These are phyloP conservation scores for Rhodotorula sp. DNA, from an alignment of 1,284 basidiomycete genomes.

Conservation along the genomic window DNA sequence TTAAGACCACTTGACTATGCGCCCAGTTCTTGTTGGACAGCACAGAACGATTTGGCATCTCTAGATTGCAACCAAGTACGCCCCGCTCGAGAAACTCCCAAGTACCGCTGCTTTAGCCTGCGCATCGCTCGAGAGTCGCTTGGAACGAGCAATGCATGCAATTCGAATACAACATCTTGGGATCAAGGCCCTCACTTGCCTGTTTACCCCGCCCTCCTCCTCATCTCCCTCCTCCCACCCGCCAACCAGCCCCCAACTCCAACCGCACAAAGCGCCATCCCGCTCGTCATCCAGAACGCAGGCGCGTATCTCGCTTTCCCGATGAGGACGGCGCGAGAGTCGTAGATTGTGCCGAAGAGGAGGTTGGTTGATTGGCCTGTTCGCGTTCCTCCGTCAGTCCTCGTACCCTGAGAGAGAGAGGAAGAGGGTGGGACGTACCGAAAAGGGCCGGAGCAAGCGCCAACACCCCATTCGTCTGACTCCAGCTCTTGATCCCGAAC, in stretches of 20 bases:
- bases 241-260: conserved; percentile 15
- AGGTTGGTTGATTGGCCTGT: conserved; percentile 37
- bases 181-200: background rate
- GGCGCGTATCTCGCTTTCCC: conserved; percentile 27
- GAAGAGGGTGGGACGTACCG: conserved; percentile 3
- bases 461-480: conserved; percentile 30
- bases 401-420: background rate
- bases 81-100: no score
- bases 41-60: no score
- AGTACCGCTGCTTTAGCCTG: no score
- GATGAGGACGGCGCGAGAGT: conserved; percentile 8
- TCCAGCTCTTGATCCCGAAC: conserved; percentile 35
- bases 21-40: no score
- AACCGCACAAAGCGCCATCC: conserved; percentile 13
- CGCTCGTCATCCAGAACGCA: conserved; percentile 28
- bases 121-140: no score
- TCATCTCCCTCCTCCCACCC: conserved; percentile 13
- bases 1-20: no score
- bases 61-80: no score
- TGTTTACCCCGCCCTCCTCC: conserved; percentile 9
- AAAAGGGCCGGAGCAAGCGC: conserved; percentile 36
- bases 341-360: conserved; percentile 34
- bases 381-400: background rate
- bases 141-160: no score
- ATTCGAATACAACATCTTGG: no score